Evolutionary conservation across 495 filamentous ascomycete genomes (phyloP).

Genomic region (Penicillium salamii): DNA sequence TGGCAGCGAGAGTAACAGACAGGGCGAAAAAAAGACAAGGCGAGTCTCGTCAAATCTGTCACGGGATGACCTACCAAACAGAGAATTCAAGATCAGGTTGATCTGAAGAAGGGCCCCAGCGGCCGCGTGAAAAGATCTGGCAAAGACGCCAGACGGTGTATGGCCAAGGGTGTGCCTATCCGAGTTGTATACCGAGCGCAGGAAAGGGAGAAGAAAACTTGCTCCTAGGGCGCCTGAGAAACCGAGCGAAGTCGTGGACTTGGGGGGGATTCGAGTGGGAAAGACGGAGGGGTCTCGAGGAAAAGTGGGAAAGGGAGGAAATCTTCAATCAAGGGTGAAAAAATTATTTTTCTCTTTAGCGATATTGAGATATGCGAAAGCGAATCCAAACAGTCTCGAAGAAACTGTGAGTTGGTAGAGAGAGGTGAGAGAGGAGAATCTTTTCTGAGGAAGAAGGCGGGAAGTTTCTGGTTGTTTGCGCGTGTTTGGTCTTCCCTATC

Average conservation of each 20-base stretch:
- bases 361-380: background rate
- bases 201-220: background rate
- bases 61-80: slow-evolving; percentile 21
- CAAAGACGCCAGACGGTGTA: slow-evolving; percentile 23
- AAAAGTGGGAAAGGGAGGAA: slow-evolving; percentile 10
- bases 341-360: background rate
- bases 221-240: slow-evolving; percentile 6
- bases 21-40: background rate
- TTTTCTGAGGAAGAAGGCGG: slow-evolving; percentile 27
- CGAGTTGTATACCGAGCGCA: slow-evolving; percentile 5
- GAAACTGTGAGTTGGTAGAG: background rate
- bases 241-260: slow-evolving; percentile 1
- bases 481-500: slow-evolving; percentile 21
- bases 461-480: slow-evolving; percentile 29
- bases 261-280: slow-evolving; percentile 5
- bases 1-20: background rate
- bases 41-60: too few relatives aligned
- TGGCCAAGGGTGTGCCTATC: slow-evolving; percentile 11
- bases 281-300: slow-evolving; percentile 2
- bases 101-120: slow-evolving; percentile 23
- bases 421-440: slow-evolving; percentile 19
- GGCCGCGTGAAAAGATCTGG: slow-evolving; percentile 28
- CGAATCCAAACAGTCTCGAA: slow-evolving; percentile 2
- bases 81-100: slow-evolving; percentile 20
- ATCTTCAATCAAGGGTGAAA: too few relatives aligned